phyloP scores from a whole-genome alignment of 2,329 filamentous ascomycete genomes.

The Fonsecaea multimorphosa region DNA sequence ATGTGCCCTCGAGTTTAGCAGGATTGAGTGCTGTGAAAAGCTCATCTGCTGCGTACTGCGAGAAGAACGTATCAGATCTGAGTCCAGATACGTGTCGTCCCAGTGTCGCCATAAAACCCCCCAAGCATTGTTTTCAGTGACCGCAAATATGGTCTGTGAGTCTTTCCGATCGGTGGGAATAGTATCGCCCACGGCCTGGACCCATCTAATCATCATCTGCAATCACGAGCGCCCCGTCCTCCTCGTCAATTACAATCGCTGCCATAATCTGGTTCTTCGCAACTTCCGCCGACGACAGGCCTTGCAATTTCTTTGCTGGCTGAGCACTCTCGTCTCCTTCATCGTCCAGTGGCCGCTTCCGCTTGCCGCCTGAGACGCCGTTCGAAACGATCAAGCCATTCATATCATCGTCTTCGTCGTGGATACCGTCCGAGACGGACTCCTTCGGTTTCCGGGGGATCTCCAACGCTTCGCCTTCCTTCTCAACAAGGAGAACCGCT shows the following conservation, averaged over 20 bases:
- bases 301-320: conserved; percentile 37
- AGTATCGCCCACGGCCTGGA: neutral
- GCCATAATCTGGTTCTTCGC: conserved; percentile 20
- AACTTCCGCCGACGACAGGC: conserved; percentile 7
- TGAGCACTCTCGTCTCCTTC: conserved; percentile 29
- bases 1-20: neutral
- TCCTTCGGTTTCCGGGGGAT: conserved; percentile 56
- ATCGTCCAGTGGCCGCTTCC: conserved; percentile 35
- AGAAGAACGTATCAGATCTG: neutral
- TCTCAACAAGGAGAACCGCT: conserved; percentile 47
- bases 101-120: neutral
- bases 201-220: conserved; percentile 30
- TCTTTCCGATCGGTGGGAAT: neutral
- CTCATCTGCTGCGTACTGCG: neutral
- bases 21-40: neutral
- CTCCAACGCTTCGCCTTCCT: conserved; percentile 45
- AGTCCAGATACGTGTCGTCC: neutral
- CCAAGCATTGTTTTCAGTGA: neutral
- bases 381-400: conserved; percentile 24
- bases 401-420: conserved; percentile 13
- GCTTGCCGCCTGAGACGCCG: conserved; percentile 25
- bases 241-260: conserved; percentile 32
- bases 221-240: conserved; percentile 37
- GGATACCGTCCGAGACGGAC: conserved; percentile 9
- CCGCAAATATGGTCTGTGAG: neutral